Conservation (phyloP, 164 flowering plant species). For the Houttuynia cordata region DNA sequence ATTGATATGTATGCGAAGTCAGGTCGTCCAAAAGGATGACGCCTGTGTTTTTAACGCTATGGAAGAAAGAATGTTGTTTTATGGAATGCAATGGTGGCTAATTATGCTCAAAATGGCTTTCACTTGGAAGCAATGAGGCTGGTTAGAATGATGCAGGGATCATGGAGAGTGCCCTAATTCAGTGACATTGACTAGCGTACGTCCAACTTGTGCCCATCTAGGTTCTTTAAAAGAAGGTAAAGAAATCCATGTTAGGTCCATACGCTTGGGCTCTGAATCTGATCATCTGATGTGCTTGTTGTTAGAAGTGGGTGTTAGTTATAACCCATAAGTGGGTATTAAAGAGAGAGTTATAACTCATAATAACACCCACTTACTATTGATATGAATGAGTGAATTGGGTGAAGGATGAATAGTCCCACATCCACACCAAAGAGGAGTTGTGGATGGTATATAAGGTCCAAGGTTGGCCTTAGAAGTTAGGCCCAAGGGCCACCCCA, state of each 20-base stretch:
- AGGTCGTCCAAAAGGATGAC: conserved; percentile 4
- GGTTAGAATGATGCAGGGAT: conserved; percentile 8
- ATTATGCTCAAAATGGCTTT: conserved; percentile 10
- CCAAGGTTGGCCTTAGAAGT: too few species aligned
- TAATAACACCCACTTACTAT: too few species aligned
- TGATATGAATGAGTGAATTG: too few species aligned
- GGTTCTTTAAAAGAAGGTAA: conserved; percentile 7
- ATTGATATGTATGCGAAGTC: conserved; percentile 16
- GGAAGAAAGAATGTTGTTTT: conserved; percentile 32
- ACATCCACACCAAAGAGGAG: too few species aligned
- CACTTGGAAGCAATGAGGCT: conserved; percentile 11
- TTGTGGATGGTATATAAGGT: too few species aligned
- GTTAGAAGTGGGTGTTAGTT: too few species aligned
- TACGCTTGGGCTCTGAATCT: conserved; percentile 4
- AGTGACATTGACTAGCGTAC: conserved; percentile 10
- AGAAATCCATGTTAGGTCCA: conserved; percentile 8
- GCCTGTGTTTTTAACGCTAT: conserved; percentile 5
- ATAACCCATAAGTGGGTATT: too few species aligned
- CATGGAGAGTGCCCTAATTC: conserved; percentile 13
- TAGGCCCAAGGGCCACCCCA: too few species aligned
- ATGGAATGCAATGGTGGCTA: conserved; percentile 37
- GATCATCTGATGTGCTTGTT: conserved; percentile 8
- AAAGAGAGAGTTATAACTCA: too few species aligned
- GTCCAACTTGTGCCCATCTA: conserved; percentile 10
- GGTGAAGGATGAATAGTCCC: too few species aligned